A percentile compares a stretch with the other conserved stretches of the same genome.
Conservation (phyloP, 768 basidiomycete species). For the Gymnopilus dilepis region DNA sequence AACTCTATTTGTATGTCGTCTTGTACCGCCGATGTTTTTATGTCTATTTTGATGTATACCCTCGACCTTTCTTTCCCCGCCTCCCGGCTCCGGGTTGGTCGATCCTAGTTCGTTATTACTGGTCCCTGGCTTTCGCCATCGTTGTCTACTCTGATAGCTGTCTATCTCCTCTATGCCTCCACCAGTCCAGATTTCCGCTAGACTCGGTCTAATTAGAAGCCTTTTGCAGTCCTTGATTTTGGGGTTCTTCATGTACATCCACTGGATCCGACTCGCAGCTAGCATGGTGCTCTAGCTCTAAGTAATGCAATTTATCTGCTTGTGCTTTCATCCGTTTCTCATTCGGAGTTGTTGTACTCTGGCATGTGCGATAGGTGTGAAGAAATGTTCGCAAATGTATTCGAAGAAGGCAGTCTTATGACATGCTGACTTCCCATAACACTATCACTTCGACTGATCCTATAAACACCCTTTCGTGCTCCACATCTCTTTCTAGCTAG, state of each 20-base stretch:
- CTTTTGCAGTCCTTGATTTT: not conserved
- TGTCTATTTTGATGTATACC: slow-evolving; percentile 2
- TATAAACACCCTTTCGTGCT: too few species aligned
- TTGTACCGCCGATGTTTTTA: not conserved
- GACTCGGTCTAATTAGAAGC: slow-evolving; percentile 4
- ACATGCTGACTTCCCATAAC: too few species aligned
- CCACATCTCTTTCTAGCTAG: too few species aligned
- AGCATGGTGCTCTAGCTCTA: too few species aligned
- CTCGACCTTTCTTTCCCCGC: not conserved
- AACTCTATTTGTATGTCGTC: slow-evolving; percentile 6
- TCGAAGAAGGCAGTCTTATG: not conserved
- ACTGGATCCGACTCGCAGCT: too few species aligned
- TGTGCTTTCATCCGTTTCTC: too few species aligned
- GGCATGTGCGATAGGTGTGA: too few species aligned
- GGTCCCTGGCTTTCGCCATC: not conserved
- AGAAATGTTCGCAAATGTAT: not conserved
- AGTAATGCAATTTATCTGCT: too few species aligned
- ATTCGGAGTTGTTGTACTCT: too few species aligned
- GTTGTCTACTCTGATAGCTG: slow-evolving; percentile 1
- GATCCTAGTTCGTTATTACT: not conserved
- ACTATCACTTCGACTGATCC: too few species aligned
- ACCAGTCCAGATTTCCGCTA: not conserved
- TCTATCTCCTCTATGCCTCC: not conserved
- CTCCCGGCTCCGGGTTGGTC: not conserved
- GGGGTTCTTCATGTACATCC: not conserved